Base-by-base conservation (phyloP, 441 rosid genomes). In the Populus hybrid region DNA sequence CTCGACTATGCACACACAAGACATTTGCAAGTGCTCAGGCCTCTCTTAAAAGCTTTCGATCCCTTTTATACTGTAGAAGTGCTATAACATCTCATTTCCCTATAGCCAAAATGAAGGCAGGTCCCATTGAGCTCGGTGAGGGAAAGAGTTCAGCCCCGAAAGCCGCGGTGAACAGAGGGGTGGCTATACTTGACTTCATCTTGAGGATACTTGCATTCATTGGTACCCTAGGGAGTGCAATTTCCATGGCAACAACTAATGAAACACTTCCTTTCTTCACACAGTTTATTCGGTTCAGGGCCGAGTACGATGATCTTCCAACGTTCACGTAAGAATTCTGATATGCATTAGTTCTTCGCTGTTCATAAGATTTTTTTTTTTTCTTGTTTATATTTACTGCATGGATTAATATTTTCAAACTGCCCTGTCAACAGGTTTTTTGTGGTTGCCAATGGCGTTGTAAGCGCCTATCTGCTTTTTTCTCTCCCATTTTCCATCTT, bases 181-280 rank as follows among this genome's bases (percentile, higher is more conserved):
- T 77, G 69, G 53, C 83, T 2, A 56, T 80, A 6, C 75, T 82
- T 2, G 87, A 82, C 50, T 85, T 83, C 33, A 73, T 87, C 18
- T 36, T 82, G 70, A 82, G 90, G 74, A 59, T 83, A 33, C 38
- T 81, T 33, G 84, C 83, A 23, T 76, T 87, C 23, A 50, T 69
- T 31, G 72, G 82, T 20, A 81, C 83, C 40, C 69, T 85, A 1
- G 84, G 66, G 56, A 84, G 88, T 77, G 88, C 87, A 26, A 85
- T 85, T 59, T 73, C 78, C 78, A 85, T 84, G 88, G 90, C 66
- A 16, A 87, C 88, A 12, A 85, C 87, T 0, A 24, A 84, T 11
- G 90, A 87, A 81, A 87, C 87, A 1, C 88, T 87, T 23, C 86
- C 88, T 71, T 85, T 87, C 79, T 78, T 80, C 72, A 82, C 90